A percentile compares a stretch with the other conserved stretches of the same genome.
Evolutionary conservation across 1,284 basidiomycete species (phyloP).

Genomic region (Grifola frondosa): DNA sequence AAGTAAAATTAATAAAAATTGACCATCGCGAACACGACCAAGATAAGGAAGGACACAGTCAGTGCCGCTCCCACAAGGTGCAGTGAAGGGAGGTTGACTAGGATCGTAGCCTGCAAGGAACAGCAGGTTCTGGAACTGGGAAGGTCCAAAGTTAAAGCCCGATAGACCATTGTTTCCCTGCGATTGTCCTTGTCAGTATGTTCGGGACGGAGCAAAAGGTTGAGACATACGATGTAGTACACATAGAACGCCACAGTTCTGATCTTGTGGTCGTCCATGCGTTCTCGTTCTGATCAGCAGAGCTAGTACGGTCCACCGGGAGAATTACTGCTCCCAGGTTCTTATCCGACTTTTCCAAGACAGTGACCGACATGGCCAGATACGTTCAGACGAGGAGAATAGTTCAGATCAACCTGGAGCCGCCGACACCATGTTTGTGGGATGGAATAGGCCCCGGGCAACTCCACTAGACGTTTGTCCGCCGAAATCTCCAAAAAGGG

Average conservation of each 20-base stretch:
- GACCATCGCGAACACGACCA: slow-evolving; percentile 61
- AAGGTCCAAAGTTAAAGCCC: slow-evolving; percentile 76
- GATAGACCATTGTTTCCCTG: slow-evolving; percentile 70
- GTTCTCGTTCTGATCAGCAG: not conserved
- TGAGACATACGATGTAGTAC: slow-evolving; percentile 55
- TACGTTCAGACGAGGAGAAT: not conserved
- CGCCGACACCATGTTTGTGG: not conserved
- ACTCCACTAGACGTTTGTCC: too few species aligned
- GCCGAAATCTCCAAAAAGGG: too few species aligned
- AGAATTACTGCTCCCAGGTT: not conserved
- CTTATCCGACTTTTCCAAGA: slow-evolving; percentile 2
- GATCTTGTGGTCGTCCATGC: slow-evolving; percentile 46
- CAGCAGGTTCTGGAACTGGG: slow-evolving; percentile 74
- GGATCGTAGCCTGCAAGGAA: slow-evolving; percentile 73
- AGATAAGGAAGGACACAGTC: slow-evolving; percentile 68
- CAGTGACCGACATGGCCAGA: not conserved
- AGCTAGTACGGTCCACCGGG: too few species aligned
- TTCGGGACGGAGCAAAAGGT: not conserved
- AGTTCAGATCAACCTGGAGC: not conserved
- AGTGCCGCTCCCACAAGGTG: slow-evolving; percentile 47
- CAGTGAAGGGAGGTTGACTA: slow-evolving; percentile 50
- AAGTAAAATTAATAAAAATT: slow-evolving; percentile 21
- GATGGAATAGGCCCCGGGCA: not conserved
- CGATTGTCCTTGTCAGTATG: slow-evolving; percentile 1
- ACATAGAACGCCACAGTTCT: slow-evolving; percentile 73